phyloP scores from a whole-genome alignment of 1,139 yeast genomes.

The Komagataea norvegica region DNA sequence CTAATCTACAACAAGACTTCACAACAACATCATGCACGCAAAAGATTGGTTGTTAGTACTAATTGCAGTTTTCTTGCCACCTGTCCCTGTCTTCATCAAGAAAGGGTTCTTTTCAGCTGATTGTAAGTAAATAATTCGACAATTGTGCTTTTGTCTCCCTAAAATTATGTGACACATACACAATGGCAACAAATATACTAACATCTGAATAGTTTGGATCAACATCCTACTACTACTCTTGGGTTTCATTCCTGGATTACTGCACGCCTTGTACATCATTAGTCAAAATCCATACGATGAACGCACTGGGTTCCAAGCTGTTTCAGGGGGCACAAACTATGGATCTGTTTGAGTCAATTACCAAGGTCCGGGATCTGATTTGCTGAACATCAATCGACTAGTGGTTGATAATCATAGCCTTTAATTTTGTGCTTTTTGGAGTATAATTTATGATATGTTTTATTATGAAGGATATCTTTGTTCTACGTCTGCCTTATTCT shows the following conservation, averaged over 20 bases:
- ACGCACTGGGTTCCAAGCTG: conserved; percentile 15
- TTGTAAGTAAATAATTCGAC: conserved; percentile 30
- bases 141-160: not conserved
- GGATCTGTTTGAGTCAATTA: conserved; percentile 27
- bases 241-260: conserved; percentile 78
- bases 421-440: no score
- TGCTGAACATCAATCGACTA: conserved; percentile 15
- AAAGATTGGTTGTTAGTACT: conserved; percentile 78
- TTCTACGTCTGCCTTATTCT: no score
- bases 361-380: conserved; percentile 9
- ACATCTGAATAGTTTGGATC: conserved; percentile 42
- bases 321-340: conserved; percentile 12
- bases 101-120: conserved; percentile 71
- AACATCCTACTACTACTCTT: conserved; percentile 70
- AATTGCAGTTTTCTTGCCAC: conserved; percentile 77
- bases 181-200: conserved; percentile 7
- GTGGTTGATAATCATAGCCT: not conserved
- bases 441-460: no score
- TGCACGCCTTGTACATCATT: conserved; percentile 61
- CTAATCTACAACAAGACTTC: no score
- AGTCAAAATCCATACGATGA: conserved; percentile 49
- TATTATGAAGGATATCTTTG: no score
- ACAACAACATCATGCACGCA: conserved; percentile 53
- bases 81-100: conserved; percentile 74
- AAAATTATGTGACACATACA: not conserved